Evolutionary conservation across 305 asterid genomes (phyloP).

Genomic region (Fraxinus greggii): DNA sequence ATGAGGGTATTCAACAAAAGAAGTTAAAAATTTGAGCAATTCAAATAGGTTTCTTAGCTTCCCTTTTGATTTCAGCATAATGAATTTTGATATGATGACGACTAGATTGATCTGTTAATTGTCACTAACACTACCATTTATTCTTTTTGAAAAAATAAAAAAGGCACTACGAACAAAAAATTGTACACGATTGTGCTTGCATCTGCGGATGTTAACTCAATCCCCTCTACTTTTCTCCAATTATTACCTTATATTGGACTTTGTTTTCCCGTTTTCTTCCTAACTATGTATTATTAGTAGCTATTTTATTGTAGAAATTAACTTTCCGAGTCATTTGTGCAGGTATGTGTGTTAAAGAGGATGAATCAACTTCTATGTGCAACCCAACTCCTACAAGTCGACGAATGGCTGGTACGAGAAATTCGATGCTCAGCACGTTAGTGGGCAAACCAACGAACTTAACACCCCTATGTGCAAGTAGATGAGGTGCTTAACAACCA

Average conservation of each 20-base stretch:
- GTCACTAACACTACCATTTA: background rate
- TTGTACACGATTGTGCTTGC: background rate
- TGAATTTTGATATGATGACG: background rate
- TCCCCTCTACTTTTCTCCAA: background rate
- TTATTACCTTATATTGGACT: background rate
- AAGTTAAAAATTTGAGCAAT: no score
- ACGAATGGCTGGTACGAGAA: no score
- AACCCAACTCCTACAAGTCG: no score
- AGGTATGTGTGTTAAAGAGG: background rate
- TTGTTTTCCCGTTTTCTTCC: background rate
- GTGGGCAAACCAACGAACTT: no score
- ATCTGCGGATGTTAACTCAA: background rate
- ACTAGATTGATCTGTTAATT: background rate
- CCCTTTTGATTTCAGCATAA: background rate
- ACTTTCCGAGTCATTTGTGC: no score
- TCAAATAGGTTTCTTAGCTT: background rate
- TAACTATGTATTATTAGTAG: background rate
- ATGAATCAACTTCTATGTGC: no score
- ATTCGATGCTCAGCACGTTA: no score
- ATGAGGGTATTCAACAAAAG: background rate
- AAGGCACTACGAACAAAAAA: background rate
- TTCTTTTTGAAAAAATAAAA: no score
- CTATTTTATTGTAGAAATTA: background rate
- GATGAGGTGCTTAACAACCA: background rate
- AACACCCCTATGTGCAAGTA: background rate